Evolutionary conservation across 164 flowering plant genomes (phyloP).

Genomic region (Liriodendron chinense): DNA sequence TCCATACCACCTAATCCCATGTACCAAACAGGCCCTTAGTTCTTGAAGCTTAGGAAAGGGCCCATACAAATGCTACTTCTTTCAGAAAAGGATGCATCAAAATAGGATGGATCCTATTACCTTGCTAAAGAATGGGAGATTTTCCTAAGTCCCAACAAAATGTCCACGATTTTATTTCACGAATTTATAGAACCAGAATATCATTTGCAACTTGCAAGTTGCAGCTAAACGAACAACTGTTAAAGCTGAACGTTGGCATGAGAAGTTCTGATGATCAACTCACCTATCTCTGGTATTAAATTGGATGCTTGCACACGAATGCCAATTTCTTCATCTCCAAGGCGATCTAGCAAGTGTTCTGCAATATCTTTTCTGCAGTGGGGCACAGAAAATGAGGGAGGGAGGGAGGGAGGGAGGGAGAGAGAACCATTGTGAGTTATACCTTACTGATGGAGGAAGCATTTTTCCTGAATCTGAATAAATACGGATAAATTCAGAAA

Average conservation of each 20-base stretch:
- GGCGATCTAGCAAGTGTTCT: slow-evolving; percentile 47
- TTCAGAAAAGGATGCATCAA: background rate
- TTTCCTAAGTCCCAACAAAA: background rate
- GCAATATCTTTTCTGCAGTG: slow-evolving; percentile 59
- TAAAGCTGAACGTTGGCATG: background rate
- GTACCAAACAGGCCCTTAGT: too few species aligned
- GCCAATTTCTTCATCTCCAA: slow-evolving; percentile 51
- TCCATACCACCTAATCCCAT: too few species aligned
- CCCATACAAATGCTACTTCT: background rate
- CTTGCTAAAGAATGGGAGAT: too few species aligned
- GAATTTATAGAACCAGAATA: background rate
- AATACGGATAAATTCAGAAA: slow-evolving; percentile 46
- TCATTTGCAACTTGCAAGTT: background rate
- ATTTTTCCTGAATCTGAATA: slow-evolving; percentile 35
- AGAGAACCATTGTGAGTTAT: slow-evolving; percentile 4
- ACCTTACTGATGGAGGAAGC: slow-evolving; percentile 47
- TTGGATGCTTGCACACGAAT: slow-evolving; percentile 45
- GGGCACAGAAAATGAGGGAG: background rate
- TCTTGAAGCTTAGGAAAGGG: background rate
- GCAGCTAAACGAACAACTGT: background rate
- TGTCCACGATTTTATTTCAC: background rate
- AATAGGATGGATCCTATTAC: background rate
- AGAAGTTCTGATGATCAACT: slow-evolving; percentile 18
- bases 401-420: background rate
- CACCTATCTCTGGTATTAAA: slow-evolving; percentile 63